Evolutionary conservation across 768 basidiomycete species (phyloP).

Genomic region (Calocybe gangraenosa): DNA sequence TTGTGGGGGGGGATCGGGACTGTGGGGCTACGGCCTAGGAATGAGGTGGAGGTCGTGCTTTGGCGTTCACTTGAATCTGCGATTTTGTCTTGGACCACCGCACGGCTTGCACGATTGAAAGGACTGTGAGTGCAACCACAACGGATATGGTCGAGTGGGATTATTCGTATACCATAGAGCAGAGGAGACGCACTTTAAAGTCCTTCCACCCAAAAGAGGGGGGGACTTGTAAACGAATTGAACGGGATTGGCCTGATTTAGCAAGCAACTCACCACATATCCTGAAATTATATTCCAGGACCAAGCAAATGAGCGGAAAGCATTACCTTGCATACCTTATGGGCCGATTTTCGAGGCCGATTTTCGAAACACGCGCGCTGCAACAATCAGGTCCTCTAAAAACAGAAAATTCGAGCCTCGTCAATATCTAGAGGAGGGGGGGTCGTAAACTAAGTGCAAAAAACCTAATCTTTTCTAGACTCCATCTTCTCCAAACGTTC

Average conservation of each 20-base stretch:
- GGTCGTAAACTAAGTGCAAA: too few species aligned
- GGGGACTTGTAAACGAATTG: not conserved
- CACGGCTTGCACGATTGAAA: slow-evolving; percentile 80
- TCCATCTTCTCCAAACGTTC: slow-evolving; percentile 88
- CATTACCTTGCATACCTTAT: slow-evolving; percentile 94
- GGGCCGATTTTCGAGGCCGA: too few species aligned
- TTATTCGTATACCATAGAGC: slow-evolving; percentile 4
- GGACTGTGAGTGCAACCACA: slow-evolving; percentile 89
- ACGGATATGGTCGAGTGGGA: slow-evolving; percentile 53
- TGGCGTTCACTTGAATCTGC: not conserved
- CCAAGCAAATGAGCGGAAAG: too few species aligned
- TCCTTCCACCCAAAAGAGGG: slow-evolving; percentile 81
- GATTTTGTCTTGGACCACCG: not conserved
- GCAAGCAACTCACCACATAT: slow-evolving; percentile 82
- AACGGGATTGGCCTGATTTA: not conserved
- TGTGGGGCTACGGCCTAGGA: too few species aligned
- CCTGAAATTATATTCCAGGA: slow-evolving; percentile 48
- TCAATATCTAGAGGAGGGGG: not conserved
- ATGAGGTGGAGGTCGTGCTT: not conserved
- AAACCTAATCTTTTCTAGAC: slow-evolving; percentile 90
- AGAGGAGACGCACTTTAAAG: slow-evolving; percentile 65
- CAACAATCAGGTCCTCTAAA: slow-evolving; percentile 88
- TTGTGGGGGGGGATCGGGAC: too few species aligned
- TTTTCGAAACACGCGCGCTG: slow-evolving; percentile 95
- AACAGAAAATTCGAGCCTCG: slow-evolving; percentile 4